Conservation (phyloP, 2,329 filamentous ascomycete species). For the Balansia obtecta region DNA sequence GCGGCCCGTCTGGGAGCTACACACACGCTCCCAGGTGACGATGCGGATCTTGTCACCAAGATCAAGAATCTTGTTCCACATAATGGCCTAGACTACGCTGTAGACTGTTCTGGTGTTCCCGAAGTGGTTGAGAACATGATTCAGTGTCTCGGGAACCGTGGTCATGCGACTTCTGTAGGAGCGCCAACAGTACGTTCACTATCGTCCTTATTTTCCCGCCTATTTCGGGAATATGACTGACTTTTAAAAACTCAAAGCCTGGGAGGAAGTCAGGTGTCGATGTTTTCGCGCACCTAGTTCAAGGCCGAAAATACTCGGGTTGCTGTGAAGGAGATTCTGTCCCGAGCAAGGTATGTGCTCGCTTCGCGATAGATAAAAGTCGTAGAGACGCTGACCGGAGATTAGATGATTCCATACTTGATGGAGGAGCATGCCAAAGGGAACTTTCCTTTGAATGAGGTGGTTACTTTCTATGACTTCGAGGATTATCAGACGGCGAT, state of each 20-base stretch:
- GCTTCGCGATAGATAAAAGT: not conserved
- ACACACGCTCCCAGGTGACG: not conserved
- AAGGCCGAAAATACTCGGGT: not conserved
- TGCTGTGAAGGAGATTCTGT: constrained; percentile 2
- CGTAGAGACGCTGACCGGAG: not conserved
- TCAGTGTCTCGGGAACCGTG: constrained; percentile 24
- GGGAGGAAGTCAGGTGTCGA: not conserved
- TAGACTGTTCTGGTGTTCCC: constrained; percentile 21
- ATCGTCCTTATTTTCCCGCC: no score
- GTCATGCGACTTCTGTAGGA: not conserved
- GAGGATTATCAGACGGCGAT: not conserved
- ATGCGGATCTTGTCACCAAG: not conserved
- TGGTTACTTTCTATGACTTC: constrained; percentile 2
- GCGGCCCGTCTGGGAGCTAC: not conserved
- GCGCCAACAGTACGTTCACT: not conserved
- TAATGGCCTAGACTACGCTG: constrained; percentile 18
- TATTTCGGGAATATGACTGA: no score
- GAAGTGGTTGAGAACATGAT: constrained; percentile 32
- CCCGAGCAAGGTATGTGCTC: constrained; percentile 1
- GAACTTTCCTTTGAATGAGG: not conserved
- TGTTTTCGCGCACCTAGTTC: not conserved
- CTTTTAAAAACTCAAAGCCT: not conserved
- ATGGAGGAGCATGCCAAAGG: not conserved
- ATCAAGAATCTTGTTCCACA: constrained; percentile 11
- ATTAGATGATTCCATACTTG: constrained; percentile 1